These are phyloP conservation scores for Pythium utonaiense DNA, from an alignment of 352 stramenopile species.

Conservation along the genomic window DNA sequence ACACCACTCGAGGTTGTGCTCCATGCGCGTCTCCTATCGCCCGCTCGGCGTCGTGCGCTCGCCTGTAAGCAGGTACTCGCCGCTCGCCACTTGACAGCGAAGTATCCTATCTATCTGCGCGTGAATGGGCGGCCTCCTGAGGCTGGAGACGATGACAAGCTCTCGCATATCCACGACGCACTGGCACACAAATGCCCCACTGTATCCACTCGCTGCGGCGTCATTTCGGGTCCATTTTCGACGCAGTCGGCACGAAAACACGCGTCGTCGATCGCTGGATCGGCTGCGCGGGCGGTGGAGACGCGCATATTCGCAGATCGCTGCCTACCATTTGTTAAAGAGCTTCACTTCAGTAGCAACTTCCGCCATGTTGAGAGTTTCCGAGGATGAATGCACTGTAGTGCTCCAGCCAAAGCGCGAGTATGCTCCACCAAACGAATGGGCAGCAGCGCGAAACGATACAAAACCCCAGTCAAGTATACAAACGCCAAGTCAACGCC, in stretches of 20 bases:
- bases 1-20: not conserved
- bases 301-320: slow-evolving; percentile 10
- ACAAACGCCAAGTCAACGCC: slow-evolving; percentile 32
- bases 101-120: not conserved
- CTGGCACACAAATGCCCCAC: not conserved
- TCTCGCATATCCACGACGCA: not conserved
- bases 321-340: slow-evolving; percentile 92
- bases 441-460: slow-evolving; percentile 67
- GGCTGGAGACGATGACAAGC: slow-evolving; percentile 6
- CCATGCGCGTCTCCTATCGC: not conserved
- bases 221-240: slow-evolving; percentile 17
- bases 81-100: too few relatives aligned
- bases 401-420: slow-evolving; percentile 12
- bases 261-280: slow-evolving; percentile 2
- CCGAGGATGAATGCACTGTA: slow-evolving; percentile 71
- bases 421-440: slow-evolving; percentile 68
- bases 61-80: too few relatives aligned
- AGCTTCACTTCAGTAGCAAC: slow-evolving; percentile 93
- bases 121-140: too few relatives aligned
- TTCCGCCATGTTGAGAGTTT: slow-evolving; percentile 92
- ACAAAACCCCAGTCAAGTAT: slow-evolving; percentile 61
- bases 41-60: not conserved
- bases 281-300: not conserved
- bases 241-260: not conserved
- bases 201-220: slow-evolving; percentile 2